phyloP scores from a whole-genome alignment of 768 basidiomycete genomes.

The Dendrothele bispora region DNA sequence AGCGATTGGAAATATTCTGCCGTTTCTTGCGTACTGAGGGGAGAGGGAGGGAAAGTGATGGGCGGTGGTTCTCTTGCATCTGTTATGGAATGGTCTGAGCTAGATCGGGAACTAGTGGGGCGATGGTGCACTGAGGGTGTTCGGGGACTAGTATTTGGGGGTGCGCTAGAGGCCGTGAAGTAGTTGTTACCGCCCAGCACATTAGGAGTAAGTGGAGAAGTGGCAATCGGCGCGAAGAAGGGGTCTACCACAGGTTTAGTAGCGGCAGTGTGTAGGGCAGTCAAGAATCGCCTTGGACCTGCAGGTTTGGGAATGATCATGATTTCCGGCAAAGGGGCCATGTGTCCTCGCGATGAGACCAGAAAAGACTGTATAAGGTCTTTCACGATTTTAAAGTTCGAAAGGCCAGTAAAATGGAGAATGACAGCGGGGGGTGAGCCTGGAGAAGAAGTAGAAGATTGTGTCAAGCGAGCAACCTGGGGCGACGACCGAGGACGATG shows the following conservation, averaged over 20 bases:
- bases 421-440: conserved; percentile 50
- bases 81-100: conserved; percentile 60
- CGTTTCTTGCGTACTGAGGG: conserved; percentile 65
- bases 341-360: conserved; percentile 41
- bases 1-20: conserved; percentile 84
- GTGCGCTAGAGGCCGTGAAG: too few relatives aligned
- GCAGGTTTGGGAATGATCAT: conserved; percentile 98
- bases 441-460: conserved; percentile 27
- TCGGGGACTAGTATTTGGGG: conserved; percentile 28
- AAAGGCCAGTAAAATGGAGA: conserved; percentile 88
- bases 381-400: conserved; percentile 86
- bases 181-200: conserved; percentile 40
- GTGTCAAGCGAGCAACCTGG: conserved; percentile 64
- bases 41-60: conserved; percentile 61
- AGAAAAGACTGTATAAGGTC: conserved; percentile 78
- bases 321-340: conserved; percentile 69
- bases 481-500: conserved; percentile 82
- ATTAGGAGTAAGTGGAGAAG: conserved; percentile 81
- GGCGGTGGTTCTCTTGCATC: conserved; percentile 29
- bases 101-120: conserved; percentile 53
- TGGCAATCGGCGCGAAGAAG: conserved; percentile 92
- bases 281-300: conserved; percentile 90
- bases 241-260: conserved; percentile 88
- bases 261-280: conserved; percentile 88
- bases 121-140: conserved; percentile 44